A percentile compares a stretch with the other conserved stretches of the same genome.
phyloP scores from a whole-genome alignment of 1,284 basidiomycete species.

The Ustilago vetiveriae region DNA sequence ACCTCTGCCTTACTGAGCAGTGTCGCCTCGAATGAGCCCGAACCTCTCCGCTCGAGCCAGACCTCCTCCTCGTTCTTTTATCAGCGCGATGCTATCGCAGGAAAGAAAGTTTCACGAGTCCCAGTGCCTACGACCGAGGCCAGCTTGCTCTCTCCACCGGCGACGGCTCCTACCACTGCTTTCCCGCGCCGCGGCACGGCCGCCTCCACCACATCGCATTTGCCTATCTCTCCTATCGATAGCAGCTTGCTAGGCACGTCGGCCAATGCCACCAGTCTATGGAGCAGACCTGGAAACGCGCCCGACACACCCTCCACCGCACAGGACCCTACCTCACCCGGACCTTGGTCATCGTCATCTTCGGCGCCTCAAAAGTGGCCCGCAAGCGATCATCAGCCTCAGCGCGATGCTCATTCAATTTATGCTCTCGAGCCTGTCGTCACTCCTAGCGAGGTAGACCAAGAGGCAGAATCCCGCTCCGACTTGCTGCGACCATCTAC shows the following conservation, averaged over 20 bases:
- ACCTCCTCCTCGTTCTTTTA: conserved; percentile 29
- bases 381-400: conserved; percentile 5
- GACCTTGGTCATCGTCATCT: conserved; percentile 29
- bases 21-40: conserved; percentile 6
- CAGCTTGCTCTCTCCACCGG: conserved; percentile 14
- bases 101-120: conserved; percentile 28
- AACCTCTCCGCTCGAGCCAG: conserved; percentile 21
- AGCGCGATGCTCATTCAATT: conserved; percentile 1
- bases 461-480: conserved; percentile 3
- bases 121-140: conserved; percentile 26
- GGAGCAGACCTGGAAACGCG: conserved; percentile 34
- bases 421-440: conserved; percentile 29
- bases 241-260: conserved; percentile 50
- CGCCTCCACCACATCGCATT: conserved; percentile 13
- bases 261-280: conserved; percentile 36
- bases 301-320: conserved; percentile 44
- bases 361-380: conserved; percentile 27
- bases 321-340: conserved; percentile 27
- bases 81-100: conserved; percentile 11
- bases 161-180: conserved; percentile 4
- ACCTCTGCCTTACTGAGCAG: conserved; percentile 27
- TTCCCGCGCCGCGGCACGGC: conserved; percentile 18
- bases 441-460: conserved; percentile 16
- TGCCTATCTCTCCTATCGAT: conserved; percentile 41
- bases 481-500: conserved; percentile 1